Base-by-base conservation (phyloP, 257 asterid species). In the Penstemon barbatus region DNA sequence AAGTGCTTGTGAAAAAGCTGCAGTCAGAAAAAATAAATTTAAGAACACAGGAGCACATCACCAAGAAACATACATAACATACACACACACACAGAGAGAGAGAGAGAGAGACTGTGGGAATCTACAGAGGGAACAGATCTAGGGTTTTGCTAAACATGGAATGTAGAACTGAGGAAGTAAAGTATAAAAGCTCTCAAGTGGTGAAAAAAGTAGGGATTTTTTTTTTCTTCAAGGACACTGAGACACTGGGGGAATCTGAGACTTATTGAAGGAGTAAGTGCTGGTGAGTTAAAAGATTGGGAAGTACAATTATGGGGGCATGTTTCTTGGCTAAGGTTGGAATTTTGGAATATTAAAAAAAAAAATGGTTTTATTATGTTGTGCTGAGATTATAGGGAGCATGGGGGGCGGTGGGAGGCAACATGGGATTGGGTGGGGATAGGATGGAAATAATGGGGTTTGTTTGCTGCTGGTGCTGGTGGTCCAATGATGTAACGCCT, bases 41-140 rank as follows among this genome's bases (percentile, higher is more conserved):
- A n/a, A 39, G 62, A 68, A 68, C 43, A 46, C 13, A 40, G 42
- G 13, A 13, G 33, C 33, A 25, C 33, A 25, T 13, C 70, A 52
- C 15, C 36, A 66, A 39, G 44, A 62, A 76, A 78, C 56, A 63
- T 11, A 8, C 12, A 25, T 46, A 45, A 53, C 48, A 18, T 41
- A 48, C 38, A 33, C 41, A 53, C 48, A 18, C 37, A 48, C 38
- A 33, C 41, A 37, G 77, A 13, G 64, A 19, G 13, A 44, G 71
- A 66, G 65, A 61, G 65, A 53, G 79, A 46, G 69, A 68, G 77
- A 63, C 81, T n/a, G 72, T 52, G 71, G 71, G 79, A 82, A 87
- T 86, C 95, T 80, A 83, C 71, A 66, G 68, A 78, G 84, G 85
- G 85, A 85, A 81, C 95, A 89, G 95, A 91, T 91, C 95, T 91